These are phyloP conservation scores for Neofusicoccum ribis DNA, from an alignment of 2,329 filamentous ascomycete genomes.

Conservation along the genomic window DNA sequence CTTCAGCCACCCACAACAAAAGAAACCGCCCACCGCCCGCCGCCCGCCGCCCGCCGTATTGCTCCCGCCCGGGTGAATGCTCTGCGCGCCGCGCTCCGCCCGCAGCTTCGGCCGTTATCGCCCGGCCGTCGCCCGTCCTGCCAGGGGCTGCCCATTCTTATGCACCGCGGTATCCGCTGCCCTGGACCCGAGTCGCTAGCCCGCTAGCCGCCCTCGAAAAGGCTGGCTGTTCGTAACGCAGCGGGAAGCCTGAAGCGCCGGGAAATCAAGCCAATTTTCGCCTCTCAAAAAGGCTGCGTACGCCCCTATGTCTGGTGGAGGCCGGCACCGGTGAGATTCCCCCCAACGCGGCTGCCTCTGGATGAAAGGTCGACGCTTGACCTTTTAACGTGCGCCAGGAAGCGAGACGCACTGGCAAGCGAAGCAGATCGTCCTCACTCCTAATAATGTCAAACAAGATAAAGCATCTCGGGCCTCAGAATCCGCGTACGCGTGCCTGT, in stretches of 20 bases:
- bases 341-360: background rate
- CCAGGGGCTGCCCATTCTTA: slow-evolving; percentile 11
- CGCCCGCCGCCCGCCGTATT: background rate
- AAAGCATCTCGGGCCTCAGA: slow-evolving; percentile 1
- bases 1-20: slow-evolving; percentile 16
- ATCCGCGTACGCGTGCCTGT: slow-evolving; percentile 5
- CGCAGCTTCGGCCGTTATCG: background rate
- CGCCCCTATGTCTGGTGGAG: background rate
- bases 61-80: background rate
- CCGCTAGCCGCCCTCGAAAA: background rate
- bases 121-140: background rate
- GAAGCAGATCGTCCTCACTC: slow-evolving; percentile 10
- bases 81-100: background rate
- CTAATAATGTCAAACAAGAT: slow-evolving; percentile 8
- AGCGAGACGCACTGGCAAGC: slow-evolving; percentile 10
- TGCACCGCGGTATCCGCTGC: background rate
- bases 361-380: background rate
- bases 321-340: background rate
- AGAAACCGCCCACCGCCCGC: background rate
- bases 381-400: slow-evolving; percentile 5
- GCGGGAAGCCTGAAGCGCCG: background rate
- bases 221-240: background rate
- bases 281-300: background rate
- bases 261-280: slow-evolving; percentile 2
- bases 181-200: slow-evolving; percentile 2